Conservation (phyloP, 164 flowering plant species). For the Piper betle region DNA sequence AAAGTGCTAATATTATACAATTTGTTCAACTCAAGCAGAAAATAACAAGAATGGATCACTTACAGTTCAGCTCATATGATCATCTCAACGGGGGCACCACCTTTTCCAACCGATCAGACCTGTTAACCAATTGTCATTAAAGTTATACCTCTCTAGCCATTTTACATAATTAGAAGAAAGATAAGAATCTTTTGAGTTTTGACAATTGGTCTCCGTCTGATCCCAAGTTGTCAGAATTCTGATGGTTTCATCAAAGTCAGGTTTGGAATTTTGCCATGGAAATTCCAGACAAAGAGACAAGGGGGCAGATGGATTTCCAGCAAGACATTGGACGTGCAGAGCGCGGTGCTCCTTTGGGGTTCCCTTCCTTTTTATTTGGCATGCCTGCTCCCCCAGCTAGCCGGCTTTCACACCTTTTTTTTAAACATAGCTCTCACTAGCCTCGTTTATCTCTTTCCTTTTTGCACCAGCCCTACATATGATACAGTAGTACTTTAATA, state of each 20-base stretch:
- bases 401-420: not conserved
- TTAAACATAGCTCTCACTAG: not conserved
- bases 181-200: not conserved
- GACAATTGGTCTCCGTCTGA: not conserved
- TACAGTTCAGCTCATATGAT: not conserved
- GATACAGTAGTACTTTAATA: too few relatives aligned
- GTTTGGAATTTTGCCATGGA: slow-evolving; percentile 18
- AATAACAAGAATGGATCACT: not conserved
- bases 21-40: not conserved
- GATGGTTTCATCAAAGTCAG: not conserved
- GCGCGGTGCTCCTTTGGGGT: slow-evolving; percentile 12
- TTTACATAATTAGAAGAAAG: too few relatives aligned
- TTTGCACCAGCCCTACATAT: too few relatives aligned
- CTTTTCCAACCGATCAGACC: not conserved
- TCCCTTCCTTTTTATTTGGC: slow-evolving; percentile 8
- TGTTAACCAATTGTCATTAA: not conserved
- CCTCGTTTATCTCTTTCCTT: too few relatives aligned
- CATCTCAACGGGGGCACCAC: not conserved
- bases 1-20: too few relatives aligned
- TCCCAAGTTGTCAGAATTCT: not conserved
- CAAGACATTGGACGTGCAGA: not conserved
- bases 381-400: not conserved
- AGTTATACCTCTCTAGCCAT: not conserved
- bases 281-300: slow-evolving; percentile 47
- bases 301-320: slow-evolving; percentile 7